Base-by-base conservation (phyloP, 768 basidiomycete genomes). In the Mycena galopus region DNA sequence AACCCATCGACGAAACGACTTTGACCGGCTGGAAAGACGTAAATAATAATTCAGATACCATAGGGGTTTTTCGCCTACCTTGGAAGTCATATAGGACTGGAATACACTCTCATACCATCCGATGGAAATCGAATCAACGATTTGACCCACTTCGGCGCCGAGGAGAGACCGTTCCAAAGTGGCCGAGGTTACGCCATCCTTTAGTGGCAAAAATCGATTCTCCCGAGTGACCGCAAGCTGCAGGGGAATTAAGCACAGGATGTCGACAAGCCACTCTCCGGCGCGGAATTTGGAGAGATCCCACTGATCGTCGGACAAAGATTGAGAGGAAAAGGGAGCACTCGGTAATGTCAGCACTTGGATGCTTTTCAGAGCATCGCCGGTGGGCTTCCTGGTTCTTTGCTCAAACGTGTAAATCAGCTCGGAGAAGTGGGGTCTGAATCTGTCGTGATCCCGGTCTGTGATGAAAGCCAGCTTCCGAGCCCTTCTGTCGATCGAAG, bases 1-100 rank as follows among this genome's bases (percentile, higher is more conserved):
- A 69, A 83, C 87, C 90, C 91, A 91, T 91, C 0, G 91, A 92
- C 0, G 90, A 90, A 1, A 91, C 90, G 4, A 91, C 91, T 72
- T 85, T 87, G 17, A 92, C 90, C 2, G 89, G 90, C 88, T 91
- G 64, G 17, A 25, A 44, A 61, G 47, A 56, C 32, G 42, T 47
- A 65, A 63, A 35, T 42, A 30, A 58, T 61, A 39, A 12, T 14
- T 57, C n/a, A 17, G 17, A 10, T 30, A 35, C 14, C 58, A 44
- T 58, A n/a, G 2, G 17, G 25, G 30, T 67, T 79, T 8, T 55
- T 39, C 3, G 39, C 12, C 4, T 39, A 86, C 90, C 85, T 88
- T 91, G 23, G 82, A 81, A 0, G 88, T 87, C 87, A 89, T 86
- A 65, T 92, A 92, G 0, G 90, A 91, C 73, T 87, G 87, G 71